Conservation (phyloP, 345 rosid species). For the Angophora floribunda region DNA sequence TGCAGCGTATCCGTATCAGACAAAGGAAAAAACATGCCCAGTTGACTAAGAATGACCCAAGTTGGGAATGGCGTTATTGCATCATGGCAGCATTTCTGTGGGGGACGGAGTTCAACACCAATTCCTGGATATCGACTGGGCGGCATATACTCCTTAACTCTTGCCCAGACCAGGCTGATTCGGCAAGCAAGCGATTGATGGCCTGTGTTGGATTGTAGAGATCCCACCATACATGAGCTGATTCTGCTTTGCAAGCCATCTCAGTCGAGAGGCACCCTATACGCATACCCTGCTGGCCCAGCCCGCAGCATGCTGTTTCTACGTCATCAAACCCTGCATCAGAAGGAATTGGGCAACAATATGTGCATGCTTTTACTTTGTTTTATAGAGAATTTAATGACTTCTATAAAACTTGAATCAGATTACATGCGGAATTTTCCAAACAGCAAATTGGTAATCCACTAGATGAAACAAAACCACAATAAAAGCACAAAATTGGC, state of each 20-base stretch:
- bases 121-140: constrained; percentile 22
- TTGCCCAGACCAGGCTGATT: constrained; percentile 49
- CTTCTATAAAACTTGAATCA: background rate
- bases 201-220: constrained; percentile 46
- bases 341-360: background rate
- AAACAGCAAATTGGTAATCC: background rate
- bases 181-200: constrained; percentile 41
- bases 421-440: background rate
- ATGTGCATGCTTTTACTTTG: background rate
- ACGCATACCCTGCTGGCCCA: constrained; percentile 26
- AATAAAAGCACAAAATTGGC: background rate
- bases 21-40: background rate
- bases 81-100: background rate
- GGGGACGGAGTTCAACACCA: constrained; percentile 3
- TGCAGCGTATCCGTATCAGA: background rate
- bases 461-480: background rate
- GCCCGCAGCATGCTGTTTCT: constrained; percentile 43
- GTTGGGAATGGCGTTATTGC: background rate
- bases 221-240: constrained; percentile 64
- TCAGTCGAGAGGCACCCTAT: constrained; percentile 45
- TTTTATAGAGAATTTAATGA: background rate
- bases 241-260: constrained; percentile 39
- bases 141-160: constrained; percentile 29
- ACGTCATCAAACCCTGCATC: constrained; percentile 36
- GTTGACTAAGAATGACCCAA: background rate